Base-by-base conservation (phyloP, 495 filamentous ascomycete species). In the Parmelia sp. region DNA sequence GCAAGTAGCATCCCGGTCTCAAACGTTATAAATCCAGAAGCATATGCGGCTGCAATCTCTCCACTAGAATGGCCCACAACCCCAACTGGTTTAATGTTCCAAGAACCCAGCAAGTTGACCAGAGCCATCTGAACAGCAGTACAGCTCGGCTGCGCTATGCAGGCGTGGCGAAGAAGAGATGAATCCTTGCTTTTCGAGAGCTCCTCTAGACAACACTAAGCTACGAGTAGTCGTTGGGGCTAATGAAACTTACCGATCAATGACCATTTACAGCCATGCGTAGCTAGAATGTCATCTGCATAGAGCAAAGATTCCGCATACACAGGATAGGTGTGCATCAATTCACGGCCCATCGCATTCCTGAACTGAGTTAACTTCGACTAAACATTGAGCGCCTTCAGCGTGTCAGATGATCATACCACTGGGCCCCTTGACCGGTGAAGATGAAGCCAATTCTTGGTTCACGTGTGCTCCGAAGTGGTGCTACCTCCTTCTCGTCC, bases 361-460 rank as follows among this genome's bases (percentile, higher is more conserved):
- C 39, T 42, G 15, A 14, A 42, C 39, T 6, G 36, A 42, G 15
- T 8, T 17, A 7, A 42, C 15, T 14, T 17, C 15, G 39, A 11
- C 39, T 42, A 6, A 3, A 3, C 39, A 42, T 3, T 42, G 39
- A 42, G 39, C 39, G 12, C 39, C 36, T 6, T n/a, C 36, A 37
- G 12, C 36, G 36, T 37, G 36, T 37, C 36, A 37, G 36, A 12
- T 6, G 12, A 12, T 37, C 36, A 37, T 37, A 37, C 65, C 65
- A 67, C 40, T 65, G 65, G 4, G 65, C 65, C 15, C 65, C 66
- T 59, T 68, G 66, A 29, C 66, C 63, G 3, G 66, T 68, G 61
- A 74, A 58, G 40, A 60, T 25, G 27, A 53, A 66, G 15, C 36
- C 31, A n/a, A 63, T 57, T 7, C 58, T 57, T 29, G 55, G 39